Conservation (phyloP, 768 basidiomycete species). For the Phlegmacium glaucopus region DNA sequence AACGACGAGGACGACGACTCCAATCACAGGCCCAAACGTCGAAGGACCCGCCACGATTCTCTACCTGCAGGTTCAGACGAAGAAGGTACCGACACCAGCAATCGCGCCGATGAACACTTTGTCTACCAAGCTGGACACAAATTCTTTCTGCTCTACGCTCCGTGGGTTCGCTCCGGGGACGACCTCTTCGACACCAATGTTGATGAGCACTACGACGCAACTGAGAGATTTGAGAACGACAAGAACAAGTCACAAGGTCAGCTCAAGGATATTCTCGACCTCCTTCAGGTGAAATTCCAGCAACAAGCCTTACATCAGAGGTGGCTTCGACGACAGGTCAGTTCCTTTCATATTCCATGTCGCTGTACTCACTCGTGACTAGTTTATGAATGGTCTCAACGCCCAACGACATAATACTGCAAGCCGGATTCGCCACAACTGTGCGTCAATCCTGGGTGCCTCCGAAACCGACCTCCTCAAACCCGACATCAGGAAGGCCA, state of each 20-base stretch:
- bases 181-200: slow-evolving; percentile 1
- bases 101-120: slow-evolving; percentile 4
- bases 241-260: slow-evolving; percentile 12
- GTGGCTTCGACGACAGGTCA: slow-evolving; percentile 2
- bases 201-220: background rate
- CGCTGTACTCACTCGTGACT: background rate
- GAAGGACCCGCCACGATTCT: slow-evolving; percentile 1
- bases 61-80: slow-evolving; percentile 1
- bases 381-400: slow-evolving; percentile 13
- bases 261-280: slow-evolving; percentile 4
- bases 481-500: slow-evolving; percentile 2
- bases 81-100: background rate
- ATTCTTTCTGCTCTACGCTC: slow-evolving; percentile 8
- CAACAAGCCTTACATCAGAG: background rate
- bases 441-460: slow-evolving; percentile 9
- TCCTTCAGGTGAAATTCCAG: background rate
- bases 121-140: slow-evolving; percentile 13
- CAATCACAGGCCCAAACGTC: slow-evolving; percentile 2
- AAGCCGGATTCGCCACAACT: slow-evolving; percentile 9
- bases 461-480: slow-evolving; percentile 9
- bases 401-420: slow-evolving; percentile 13
- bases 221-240: slow-evolving; percentile 8
- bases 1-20: slow-evolving; percentile 1
- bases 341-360: background rate
- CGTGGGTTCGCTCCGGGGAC: slow-evolving; percentile 9